phyloP scores from a whole-genome alignment of 2,329 filamentous ascomycete genomes.

The Alternaria gansuensis region DNA sequence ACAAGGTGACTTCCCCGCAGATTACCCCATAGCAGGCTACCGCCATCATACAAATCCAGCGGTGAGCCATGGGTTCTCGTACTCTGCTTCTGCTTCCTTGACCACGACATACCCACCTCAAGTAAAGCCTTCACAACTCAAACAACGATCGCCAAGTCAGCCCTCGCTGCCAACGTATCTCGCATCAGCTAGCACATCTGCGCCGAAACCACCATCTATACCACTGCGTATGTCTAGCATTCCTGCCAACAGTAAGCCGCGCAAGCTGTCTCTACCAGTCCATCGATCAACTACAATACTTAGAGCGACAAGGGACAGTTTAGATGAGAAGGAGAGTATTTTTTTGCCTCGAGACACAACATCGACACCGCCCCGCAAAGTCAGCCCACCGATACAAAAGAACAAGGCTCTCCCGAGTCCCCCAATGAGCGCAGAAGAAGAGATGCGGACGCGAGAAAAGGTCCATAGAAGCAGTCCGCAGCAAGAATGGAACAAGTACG shows the following conservation, averaged over 20 bases:
- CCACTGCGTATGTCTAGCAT: conserved; percentile 50
- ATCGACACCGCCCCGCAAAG: conserved; percentile 22
- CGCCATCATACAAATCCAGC: conserved; percentile 11
- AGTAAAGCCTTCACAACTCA: conserved; percentile 13
- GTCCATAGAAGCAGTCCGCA: conserved; percentile 20
- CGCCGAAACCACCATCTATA: conserved; percentile 39
- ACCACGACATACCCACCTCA: conserved; percentile 17
- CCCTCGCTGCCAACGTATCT: conserved; percentile 32
- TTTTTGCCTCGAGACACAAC: conserved; percentile 12
- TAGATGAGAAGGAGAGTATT: conserved; percentile 31
- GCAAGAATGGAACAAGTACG: conserved; percentile 20
- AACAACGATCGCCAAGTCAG: conserved; percentile 35
- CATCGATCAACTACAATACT: conserved; percentile 27
- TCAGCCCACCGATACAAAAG: conserved; percentile 37
- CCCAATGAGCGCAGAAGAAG: conserved; percentile 31
- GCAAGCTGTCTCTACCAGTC: conserved; percentile 45
- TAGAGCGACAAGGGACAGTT: conserved; percentile 10
- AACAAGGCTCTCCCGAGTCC: conserved; percentile 48
- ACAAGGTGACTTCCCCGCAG: conserved; percentile 24
- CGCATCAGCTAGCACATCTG: conserved; percentile 19
- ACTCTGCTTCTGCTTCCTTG: conserved; percentile 38
- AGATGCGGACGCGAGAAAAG: conserved; percentile 28
- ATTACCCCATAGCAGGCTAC: conserved; percentile 29
- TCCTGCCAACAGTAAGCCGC: conserved; percentile 42
- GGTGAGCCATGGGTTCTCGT: conserved; percentile 18